Evolutionary conservation across 202 grass and related monocot species (phyloP), one percentile per base, ranked within the genome.

Genomic region (Elaeis oleifera): DNA sequence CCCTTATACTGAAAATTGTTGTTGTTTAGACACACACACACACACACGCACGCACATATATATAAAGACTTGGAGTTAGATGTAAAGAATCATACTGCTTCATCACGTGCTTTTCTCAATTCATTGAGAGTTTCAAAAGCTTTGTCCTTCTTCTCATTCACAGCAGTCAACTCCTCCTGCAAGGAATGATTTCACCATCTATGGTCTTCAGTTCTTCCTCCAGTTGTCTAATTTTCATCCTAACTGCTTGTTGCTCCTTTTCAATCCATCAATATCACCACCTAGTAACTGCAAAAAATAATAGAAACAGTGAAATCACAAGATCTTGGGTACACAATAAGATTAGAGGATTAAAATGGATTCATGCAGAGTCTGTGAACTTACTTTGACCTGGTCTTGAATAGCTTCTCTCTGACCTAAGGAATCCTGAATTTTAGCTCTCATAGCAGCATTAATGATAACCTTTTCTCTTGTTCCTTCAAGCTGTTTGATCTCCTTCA

Each of bases 331-430:
- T 58, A 29, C 54, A 17, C 48, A 24, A n/a, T 4, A 54, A 67
- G 52, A 6, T 73, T 54, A 50, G 18, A 84, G 58, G 58, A 28
- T 65, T 18, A 71, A 56, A 66, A 19, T 19, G 59, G 63, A 67
- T 53, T 58, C 5, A 55, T 69, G 59, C 36, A 44, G 36, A 53
- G 16, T 54, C 5, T 50, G 14, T 36, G 44, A 58, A 88, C 78
- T 81, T 89, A 99, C 94, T 83, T 92, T 92, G 60, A 89, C 88
- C 79, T 92, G 85, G 60, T 73, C 94, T 48, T 99, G 87, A 81
- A 99, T 80, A 36, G 65, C 54, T 13, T 89, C 94, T 84, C 83
- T 99, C 66, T 99, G 83, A 67, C 84, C 76, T 23, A 83, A 78
- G 18, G 81, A 78, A 64, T 89, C 94, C 72, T 90, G 83, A 61